Base-by-base conservation (phyloP, 768 basidiomycete species). In the Pisolithus albus region DNA sequence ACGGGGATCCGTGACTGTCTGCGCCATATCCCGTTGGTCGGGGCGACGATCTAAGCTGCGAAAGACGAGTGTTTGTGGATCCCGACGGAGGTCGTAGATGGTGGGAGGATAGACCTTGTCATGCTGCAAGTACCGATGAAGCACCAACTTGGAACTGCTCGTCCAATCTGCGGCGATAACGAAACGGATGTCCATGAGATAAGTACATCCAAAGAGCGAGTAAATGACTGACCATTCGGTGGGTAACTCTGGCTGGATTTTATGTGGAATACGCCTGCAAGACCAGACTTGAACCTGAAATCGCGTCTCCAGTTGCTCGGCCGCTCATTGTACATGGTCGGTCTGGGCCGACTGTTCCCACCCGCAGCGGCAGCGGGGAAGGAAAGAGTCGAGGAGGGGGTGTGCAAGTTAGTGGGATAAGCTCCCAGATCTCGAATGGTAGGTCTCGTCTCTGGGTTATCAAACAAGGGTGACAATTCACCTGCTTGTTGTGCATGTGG, bases 1-100 rank as follows among this genome's bases (percentile, higher is more conserved):
- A 1, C 80, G 72, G 1, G 82, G 82, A 38, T 70, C 69, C 13
- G 78, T 78, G 21, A 76, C 78, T 47, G 79, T 72, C 41, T 79
- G 80, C 11, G 72, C 69, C 55, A 83, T 73, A 59, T 86, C 82
- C 46, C 72, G 72, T 5, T 62, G 54, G 53, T 76, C 78, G 32
- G 70, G 70, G 1, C 59, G 64, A 4, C 78, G 75, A 7, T 65
- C 55, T 21, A 83, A 64, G 18, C 65, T 73, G 48, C 72, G 74
- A 60, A 84, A 78, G 16, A 70, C 54, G 41, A 82, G 57, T 19
- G 66, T 59, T 18, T 59, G 52, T 2, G 75, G 71, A 18, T 71
- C 63, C 1, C 59, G 59, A 15, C 82, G 80, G 15, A 86, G 61
- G 63, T 86, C 82, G 59, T 73, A 73, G 49, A 68, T 63, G 24